Base-by-base conservation (phyloP, 441 rosid genomes). In the Pelargonium australe region DNA sequence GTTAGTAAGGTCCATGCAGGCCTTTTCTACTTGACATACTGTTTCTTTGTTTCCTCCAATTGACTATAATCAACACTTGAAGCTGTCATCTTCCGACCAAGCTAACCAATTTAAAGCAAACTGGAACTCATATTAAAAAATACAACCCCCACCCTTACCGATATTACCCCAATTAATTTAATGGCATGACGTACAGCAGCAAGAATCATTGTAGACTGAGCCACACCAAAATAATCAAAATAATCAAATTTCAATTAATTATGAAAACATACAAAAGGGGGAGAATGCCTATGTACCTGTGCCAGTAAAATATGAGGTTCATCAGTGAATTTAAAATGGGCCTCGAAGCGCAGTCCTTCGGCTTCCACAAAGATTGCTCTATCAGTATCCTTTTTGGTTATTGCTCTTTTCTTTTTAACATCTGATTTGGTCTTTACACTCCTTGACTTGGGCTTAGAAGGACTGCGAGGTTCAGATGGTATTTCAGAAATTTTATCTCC, bases 231-330 rank as follows among this genome's bases (percentile, higher is more conserved):
- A 51, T 40, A 20, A 20, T 20, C 10, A 64, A 25, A 51, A 51
- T 40, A 20, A 20, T 20, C 40, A 25, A 61, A 61, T 61, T 9
- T 61, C 0, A 25, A n/a, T 13, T 12, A 17, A 20, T 25, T 43
- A 23, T 7, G 34, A 28, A n/a, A n/a, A 7, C 14, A 63, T 41
- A 71, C 17, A 0, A 20, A 44, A 23, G 63, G 45, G 1, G 10
- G 41, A 53, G 53, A 60, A 61, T 17, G 47, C 25, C 23, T 63
- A 67, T 68, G 44, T 85, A 95, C 98, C 99, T 95, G 94, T 20
- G 92, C 86, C 72, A 92, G 89, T 64, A 95, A 83, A 63, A 91
- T 78, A 73, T 91, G 94, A 72, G 99, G 98, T 73, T 92, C 98
- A 10, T 78, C 44, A 60, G 73, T 65, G 71, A 91, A 91, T 81